phyloP scores from a whole-genome alignment of 805 yeast species.

The Lipomyces sp. region DNA sequence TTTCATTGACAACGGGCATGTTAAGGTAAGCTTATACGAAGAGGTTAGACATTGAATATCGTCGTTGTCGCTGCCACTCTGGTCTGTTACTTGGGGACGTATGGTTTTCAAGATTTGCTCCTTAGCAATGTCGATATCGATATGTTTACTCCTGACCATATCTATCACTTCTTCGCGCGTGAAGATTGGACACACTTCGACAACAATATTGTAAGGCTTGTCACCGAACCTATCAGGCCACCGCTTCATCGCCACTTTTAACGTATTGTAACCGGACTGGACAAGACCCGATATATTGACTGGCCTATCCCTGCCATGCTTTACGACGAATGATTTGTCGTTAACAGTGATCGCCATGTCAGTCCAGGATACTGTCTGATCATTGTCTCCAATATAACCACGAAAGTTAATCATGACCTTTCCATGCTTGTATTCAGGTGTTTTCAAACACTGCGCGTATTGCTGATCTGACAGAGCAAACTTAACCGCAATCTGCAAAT shows the following conservation, averaged over 20 bases:
- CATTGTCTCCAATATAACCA: slow-evolving; percentile 1
- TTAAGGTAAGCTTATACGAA: slow-evolving; percentile 1
- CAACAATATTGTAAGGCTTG: background rate
- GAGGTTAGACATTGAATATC: slow-evolving; percentile 12
- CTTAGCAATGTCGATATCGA: background rate
- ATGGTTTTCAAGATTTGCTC: background rate
- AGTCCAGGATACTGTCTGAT: slow-evolving; percentile 3
- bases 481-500: background rate
- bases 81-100: background rate
- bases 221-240: background rate
- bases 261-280: slow-evolving; percentile 1
- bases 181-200: background rate
- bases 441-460: background rate
- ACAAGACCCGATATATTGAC: slow-evolving; percentile 1
- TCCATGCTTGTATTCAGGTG: background rate
- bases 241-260: background rate
- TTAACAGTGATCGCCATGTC: background rate
- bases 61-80: slow-evolving; percentile 5
- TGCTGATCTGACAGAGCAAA: slow-evolving; percentile 2
- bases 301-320: background rate
- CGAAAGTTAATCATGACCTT: slow-evolving; percentile 1
- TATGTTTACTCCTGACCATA: background rate
- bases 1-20: slow-evolving; percentile 15
- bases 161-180: background rate
- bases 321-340: background rate